Evolutionary conservation across 2,329 filamentous ascomycete species (phyloP).

Genomic region (Ceratocystis huliohia): DNA sequence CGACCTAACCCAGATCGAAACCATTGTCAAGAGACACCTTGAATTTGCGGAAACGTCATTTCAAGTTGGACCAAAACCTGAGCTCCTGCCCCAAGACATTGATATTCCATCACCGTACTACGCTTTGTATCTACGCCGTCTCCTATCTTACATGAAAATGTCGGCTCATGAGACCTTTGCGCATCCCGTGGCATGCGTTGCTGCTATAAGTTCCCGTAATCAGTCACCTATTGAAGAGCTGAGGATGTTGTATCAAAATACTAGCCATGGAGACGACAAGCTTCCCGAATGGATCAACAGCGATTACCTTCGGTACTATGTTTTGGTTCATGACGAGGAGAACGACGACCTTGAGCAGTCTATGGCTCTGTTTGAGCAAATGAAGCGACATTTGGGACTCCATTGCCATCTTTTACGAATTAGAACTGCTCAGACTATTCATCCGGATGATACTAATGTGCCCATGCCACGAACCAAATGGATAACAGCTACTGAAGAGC

Average conservation of each 20-base stretch:
- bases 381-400: slow-evolving; percentile 95
- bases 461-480: slow-evolving; percentile 72
- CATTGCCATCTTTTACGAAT: slow-evolving; percentile 87
- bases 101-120: slow-evolving; percentile 65
- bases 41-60: slow-evolving; percentile 55
- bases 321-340: slow-evolving; percentile 93
- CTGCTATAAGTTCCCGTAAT: slow-evolving; percentile 87
- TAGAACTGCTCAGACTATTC: slow-evolving; percentile 69
- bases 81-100: slow-evolving; percentile 31
- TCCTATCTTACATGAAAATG: slow-evolving; percentile 67
- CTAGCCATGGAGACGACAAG: slow-evolving; percentile 60
- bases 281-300: slow-evolving; percentile 78
- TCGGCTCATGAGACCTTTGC: slow-evolving; percentile 84
- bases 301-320: slow-evolving; percentile 90
- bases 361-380: slow-evolving; percentile 85
- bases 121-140: slow-evolving; percentile 65
- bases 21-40: slow-evolving; percentile 67
- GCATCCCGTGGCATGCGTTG: slow-evolving; percentile 86
- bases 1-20: slow-evolving; percentile 55
- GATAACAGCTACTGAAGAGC: slow-evolving; percentile 76
- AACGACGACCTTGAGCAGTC: slow-evolving; percentile 83
- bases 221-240: slow-evolving; percentile 74
- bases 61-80: slow-evolving; percentile 27
- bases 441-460: slow-evolving; percentile 84
- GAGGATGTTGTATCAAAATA: slow-evolving; percentile 68